Conservation (phyloP, 208 protist species). For the Porcisia hertigi region DNA sequence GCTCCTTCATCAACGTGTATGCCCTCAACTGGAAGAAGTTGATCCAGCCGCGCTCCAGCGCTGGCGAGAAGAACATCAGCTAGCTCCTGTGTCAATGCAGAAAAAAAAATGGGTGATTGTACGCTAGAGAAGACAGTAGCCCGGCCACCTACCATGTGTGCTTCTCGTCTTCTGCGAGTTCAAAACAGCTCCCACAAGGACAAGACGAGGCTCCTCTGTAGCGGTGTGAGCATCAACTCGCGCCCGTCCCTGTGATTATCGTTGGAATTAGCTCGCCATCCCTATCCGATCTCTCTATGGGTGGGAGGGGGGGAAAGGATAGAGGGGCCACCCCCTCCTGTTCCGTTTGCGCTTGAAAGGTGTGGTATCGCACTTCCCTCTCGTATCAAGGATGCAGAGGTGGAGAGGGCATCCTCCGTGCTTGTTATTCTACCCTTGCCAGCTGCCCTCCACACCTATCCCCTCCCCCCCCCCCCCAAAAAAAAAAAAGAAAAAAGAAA, state of each 20-base stretch:
- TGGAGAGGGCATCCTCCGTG: no score
- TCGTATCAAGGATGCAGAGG: no score
- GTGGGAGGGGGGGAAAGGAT: background rate
- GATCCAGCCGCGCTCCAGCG: conserved; percentile 66
- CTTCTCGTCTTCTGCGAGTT: background rate
- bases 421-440: background rate
- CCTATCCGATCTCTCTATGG: background rate
- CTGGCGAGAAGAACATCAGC: conserved; percentile 61
- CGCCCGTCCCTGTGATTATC: background rate
- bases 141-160: background rate
- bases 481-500: background rate
- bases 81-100: conserved; percentile 20
- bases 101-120: background rate
- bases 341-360: no score
- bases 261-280: background rate
- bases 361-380: background rate
- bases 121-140: background rate
- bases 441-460: background rate
- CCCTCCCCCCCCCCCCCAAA: background rate
- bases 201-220: background rate
- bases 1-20: conserved; percentile 75
- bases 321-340: no score
- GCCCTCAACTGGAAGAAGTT: conserved; percentile 88
- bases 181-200: background rate
- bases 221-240: background rate